Base-by-base conservation (phyloP, 345 rosid genomes). In the Eucalyptus cladocalyx region DNA sequence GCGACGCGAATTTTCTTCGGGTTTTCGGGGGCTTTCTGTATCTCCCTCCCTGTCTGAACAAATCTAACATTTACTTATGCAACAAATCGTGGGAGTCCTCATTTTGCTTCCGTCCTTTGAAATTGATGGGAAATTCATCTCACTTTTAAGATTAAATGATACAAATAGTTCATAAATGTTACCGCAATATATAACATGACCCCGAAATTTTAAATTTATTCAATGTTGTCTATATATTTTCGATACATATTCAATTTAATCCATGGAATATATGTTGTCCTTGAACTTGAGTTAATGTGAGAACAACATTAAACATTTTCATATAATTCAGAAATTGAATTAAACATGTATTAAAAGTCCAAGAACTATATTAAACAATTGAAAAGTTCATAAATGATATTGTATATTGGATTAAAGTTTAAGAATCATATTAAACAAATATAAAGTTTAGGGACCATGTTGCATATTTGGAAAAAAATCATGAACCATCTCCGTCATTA, bases 111-210 rank as follows among this genome's bases (percentile, higher is more conserved):
- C 37, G 5, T 30, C 76, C 76, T n/a, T 65, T 30, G 37, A n/a
- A 30, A 32, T 65, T 15, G 76, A 65, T 14, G 76, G 76, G 21
- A n/a, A 65, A 12, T 60, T 26, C 32, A 6, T 30, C 69, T 28
- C 15, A 53, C 58, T 53, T 53, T 26, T 56, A 1, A 11, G 6
- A 26, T 1, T 11, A 23, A 56, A 56, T 24, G 30, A 56, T 9
- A 9, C 13, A 24, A 2, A 56, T 56, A 24, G 0, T 9, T 9
- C 30, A 56, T 23, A 23, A 56, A 24, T 5, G 5, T 56, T 56
- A 56, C 30, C 2, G 0, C 6, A 23, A 56, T 24, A 24, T 10
- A 23, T 24, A 0, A 56, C 3, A 2, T 24, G 14, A 24, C 2
- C 6, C 2, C 6, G 5, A 24, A 56, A 56, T 0, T 56, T 56